These are phyloP conservation scores for Caulochytrium protostelioides DNA, from an alignment of 371 early-diverging fungal species.

Conservation along the genomic window DNA sequence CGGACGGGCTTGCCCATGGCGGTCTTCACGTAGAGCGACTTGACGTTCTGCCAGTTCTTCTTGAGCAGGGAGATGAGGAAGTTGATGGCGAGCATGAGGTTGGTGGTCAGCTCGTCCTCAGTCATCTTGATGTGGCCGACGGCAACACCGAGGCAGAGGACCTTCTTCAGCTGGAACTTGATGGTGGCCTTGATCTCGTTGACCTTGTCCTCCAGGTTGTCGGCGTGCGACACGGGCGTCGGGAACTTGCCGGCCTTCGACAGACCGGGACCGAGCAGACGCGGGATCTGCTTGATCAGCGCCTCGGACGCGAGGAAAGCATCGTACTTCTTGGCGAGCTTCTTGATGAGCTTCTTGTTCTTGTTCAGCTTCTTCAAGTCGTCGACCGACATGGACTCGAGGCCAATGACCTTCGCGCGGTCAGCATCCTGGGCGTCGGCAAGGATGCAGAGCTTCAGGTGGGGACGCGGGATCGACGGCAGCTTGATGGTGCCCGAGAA, in stretches of 20 bases:
- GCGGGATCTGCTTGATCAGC: slow-evolving; percentile 95
- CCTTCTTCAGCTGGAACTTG: slow-evolving; percentile 99
- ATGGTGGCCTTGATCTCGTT: slow-evolving; percentile 90
- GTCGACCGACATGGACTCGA: slow-evolving; percentile 89
- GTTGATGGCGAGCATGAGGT: slow-evolving; percentile 95
- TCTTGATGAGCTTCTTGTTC: slow-evolving; percentile 98
- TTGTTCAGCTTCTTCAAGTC: slow-evolving; percentile 98
- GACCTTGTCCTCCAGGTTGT: slow-evolving; percentile 74
- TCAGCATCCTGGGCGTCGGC: slow-evolving; percentile 93
- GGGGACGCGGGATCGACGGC: slow-evolving; percentile 80
- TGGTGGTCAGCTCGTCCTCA: slow-evolving; percentile 83
- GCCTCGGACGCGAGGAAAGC: slow-evolving; percentile 95
- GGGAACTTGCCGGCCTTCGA: slow-evolving; percentile 94
- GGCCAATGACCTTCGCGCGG: slow-evolving; percentile 73
- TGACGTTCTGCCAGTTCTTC: slow-evolving; percentile 99
- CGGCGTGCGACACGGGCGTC: slow-evolving; percentile 83
- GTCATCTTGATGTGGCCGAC: slow-evolving; percentile 92
- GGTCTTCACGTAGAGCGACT: slow-evolving; percentile 93
- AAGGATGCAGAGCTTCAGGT: slow-evolving; percentile 81
- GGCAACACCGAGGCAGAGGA: slow-evolving; percentile 92
- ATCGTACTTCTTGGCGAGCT: slow-evolving; percentile 71
- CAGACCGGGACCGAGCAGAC: slow-evolving; percentile 93
- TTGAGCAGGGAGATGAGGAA: slow-evolving; percentile 93
- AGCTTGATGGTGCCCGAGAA: slow-evolving; percentile 87
- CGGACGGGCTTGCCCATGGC: slow-evolving; percentile 79